Conservation (phyloP, 202 grass and related monocot species). For the Digitaria exilis region DNA sequence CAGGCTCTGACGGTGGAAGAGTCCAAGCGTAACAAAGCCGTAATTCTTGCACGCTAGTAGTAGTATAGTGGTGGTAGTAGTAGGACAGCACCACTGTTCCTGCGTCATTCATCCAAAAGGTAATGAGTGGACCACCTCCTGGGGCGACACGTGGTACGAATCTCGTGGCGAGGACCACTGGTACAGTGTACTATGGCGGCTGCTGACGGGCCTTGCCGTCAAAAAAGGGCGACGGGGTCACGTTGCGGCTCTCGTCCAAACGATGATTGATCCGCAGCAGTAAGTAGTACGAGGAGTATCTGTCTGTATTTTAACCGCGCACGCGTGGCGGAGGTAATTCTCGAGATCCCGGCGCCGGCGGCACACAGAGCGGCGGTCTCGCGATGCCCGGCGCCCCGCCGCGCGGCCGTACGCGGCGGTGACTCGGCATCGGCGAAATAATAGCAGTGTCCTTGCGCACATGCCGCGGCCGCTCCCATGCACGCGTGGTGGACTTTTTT, state of each 20-base stretch:
- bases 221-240: neutral
- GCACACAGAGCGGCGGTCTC: conserved; percentile 19
- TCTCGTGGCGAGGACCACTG: neutral
- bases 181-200: neutral
- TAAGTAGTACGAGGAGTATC: no score
- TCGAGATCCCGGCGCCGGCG: neutral
- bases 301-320: conserved; percentile 34
- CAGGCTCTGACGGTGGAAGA: neutral
- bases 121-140: neutral
- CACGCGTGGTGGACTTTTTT: neutral
- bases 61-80: no score
- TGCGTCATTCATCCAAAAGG: neutral
- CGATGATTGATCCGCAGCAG: neutral
- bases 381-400: conserved; percentile 38
- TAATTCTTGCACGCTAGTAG: neutral
- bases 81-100: neutral
- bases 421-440: neutral
- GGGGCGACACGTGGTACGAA: conserved; percentile 19
- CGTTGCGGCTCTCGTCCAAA: neutral
- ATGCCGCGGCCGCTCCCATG: neutral
- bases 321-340: conserved; percentile 9
- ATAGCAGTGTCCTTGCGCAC: neutral
- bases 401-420: neutral
- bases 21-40: neutral
- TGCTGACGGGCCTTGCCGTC: neutral